Conservation (phyloP, 1,284 basidiomycete genomes). For the Cutaneotrichosporon cavernicola region DNA sequence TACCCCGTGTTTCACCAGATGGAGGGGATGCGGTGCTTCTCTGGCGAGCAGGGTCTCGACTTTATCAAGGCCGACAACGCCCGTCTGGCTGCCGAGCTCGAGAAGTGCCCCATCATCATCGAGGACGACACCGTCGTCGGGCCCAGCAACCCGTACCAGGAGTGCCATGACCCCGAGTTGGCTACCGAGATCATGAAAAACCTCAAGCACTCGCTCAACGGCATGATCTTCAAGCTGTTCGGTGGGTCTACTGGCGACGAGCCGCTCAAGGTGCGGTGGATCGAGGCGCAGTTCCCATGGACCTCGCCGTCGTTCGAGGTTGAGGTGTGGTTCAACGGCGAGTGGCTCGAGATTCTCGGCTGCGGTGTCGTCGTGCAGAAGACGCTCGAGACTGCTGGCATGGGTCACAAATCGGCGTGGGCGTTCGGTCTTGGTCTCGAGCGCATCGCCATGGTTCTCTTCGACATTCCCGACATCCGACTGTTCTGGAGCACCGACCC, state of each 20-base stretch:
- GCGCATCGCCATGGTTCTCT: slow-evolving; percentile 97
- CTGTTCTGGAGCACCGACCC: slow-evolving; percentile 93
- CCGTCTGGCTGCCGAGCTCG: slow-evolving; percentile 63
- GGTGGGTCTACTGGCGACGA: slow-evolving; percentile 57
- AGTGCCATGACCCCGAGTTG: slow-evolving; percentile 67
- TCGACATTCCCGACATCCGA: slow-evolving; percentile 96
- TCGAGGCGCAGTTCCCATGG: slow-evolving; percentile 97
- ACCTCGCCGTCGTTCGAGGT: slow-evolving; percentile 97
- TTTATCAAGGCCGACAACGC: slow-evolving; percentile 53
- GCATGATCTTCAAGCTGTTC: slow-evolving; percentile 81
- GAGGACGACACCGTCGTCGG: slow-evolving; percentile 78
- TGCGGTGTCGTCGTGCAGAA: slow-evolving; percentile 88
- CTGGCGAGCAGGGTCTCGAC: slow-evolving; percentile 52
- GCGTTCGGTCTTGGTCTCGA: slow-evolving; percentile 97
- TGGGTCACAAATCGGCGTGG: slow-evolving; percentile 86
- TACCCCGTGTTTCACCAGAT: slow-evolving; percentile 99
- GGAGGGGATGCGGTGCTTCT: slow-evolving; percentile 83
- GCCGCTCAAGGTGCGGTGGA: slow-evolving; percentile 90
- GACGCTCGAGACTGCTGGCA: slow-evolving; percentile 79
- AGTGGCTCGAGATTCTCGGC: slow-evolving; percentile 97
- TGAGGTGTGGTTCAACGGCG: slow-evolving; percentile 92
- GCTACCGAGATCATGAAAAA: slow-evolving; percentile 75
- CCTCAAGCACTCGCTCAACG: slow-evolving; percentile 88
- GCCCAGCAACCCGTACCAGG: slow-evolving; percentile 75
- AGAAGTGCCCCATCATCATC: slow-evolving; percentile 72